phyloP scores from a whole-genome alignment of 1,284 basidiomycete species.

The Cutaneotrichosporon dermatis region DNA sequence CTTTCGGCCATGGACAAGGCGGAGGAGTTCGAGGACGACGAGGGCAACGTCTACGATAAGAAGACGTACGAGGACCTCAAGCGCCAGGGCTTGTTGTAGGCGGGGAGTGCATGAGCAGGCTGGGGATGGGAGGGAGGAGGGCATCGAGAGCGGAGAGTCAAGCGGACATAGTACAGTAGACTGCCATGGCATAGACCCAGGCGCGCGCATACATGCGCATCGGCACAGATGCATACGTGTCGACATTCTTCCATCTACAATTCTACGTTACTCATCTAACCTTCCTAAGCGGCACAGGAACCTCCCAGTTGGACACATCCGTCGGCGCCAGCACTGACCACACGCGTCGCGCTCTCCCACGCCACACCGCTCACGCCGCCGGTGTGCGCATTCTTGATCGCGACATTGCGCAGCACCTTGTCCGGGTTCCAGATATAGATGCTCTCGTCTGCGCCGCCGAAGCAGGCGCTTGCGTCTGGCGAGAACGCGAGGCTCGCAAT shows the following conservation, averaged over 20 bases:
- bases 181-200: neutral
- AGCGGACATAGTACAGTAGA: neutral
- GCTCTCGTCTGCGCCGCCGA: conserved; percentile 89
- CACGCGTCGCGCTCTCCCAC: conserved; percentile 63
- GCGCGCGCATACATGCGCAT: no score
- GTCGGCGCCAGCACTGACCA: conserved; percentile 78
- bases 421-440: conserved; percentile 83
- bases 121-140: no score
- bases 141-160: no score
- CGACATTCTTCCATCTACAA: neutral
- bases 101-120: no score
- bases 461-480: conserved; percentile 63
- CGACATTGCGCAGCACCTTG: conserved; percentile 71
- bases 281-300: neutral
- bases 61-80: conserved; percentile 49
- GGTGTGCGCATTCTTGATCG: conserved; percentile 77
- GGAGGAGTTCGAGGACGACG: conserved; percentile 94
- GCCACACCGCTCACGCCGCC: conserved; percentile 75
- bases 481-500: conserved; percentile 77
- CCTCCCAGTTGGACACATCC: conserved; percentile 67
- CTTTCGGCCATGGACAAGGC: conserved; percentile 86
- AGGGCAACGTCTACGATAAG: conserved; percentile 71
- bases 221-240: neutral
- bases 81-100: conserved; percentile 45
- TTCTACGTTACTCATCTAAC: neutral